Evolutionary conservation across 305 asterid genomes (phyloP), one percentile per base, ranked within the genome.

Genomic region (Nicotiana rustica): DNA sequence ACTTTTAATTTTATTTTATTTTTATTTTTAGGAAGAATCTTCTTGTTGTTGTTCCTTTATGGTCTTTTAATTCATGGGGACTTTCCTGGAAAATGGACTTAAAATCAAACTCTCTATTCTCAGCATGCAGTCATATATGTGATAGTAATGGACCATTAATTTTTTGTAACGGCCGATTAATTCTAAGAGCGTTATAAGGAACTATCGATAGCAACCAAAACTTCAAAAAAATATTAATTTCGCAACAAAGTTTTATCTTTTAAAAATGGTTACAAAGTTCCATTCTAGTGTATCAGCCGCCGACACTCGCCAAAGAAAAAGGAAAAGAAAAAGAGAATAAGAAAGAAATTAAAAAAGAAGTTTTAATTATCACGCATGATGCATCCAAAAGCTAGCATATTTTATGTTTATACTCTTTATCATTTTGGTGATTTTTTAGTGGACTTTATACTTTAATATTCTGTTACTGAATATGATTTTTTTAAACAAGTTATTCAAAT

Each of bases 241-340:
- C 31, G 12, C 19, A 25, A 44, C 60, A 5, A 10, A 70, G 55
- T 36, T 36, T 10, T 17, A n/a, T 47, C 47, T 13, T 33, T 19
- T 13, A 13, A 6, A 47, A 47, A 0, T 71, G 21, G 1, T 44
- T 4, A 0, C 18, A 6, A 44, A 44, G 21, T 71, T 69, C 10
- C 0, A 1, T 44, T 71, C 13, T 44, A 44, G 38, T 71, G 18
- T 44, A 71, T 47, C 19, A 47, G 60, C n/a, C 61, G 47, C 61
- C 78, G 79, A 71, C 61, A 71, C 62, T 21, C 38, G 14, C 8
- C 59, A 21, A 73, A 73, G 7, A 31, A 70, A 4, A 70, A 25
- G 29, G 29, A 25, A 25, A 25, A 41, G 10, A 5, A 44, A 19
- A 10, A 44, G 19, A 60, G 29, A 2, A 3, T 2, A 18, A 59